Evolutionary conservation across 768 basidiomycete genomes (phyloP), one percentile per base, ranked within the genome.

Genomic region (Rhodotorula kratochvilovae): DNA sequence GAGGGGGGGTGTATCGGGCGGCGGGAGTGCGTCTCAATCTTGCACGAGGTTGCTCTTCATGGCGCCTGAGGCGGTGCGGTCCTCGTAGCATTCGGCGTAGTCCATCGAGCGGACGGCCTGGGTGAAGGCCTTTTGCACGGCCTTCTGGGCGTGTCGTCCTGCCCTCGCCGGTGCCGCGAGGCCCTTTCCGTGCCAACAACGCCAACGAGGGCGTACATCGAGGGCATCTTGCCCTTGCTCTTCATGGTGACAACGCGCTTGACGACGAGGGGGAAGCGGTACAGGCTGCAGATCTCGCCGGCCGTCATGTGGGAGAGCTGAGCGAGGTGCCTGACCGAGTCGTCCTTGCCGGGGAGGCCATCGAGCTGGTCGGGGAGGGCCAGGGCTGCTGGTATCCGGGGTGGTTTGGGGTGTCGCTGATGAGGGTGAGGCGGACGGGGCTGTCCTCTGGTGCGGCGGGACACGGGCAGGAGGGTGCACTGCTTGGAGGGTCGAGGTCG

Each of bases 1-100:
- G 31, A 16, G 60, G 13, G 43, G 5, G 60, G 53, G 45, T 81
- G 51, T 42, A 82, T 81, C 82, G 42, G 82, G 81, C 17, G 83
- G 66, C 83, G 67, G 21, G 80, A 80, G 35, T 95, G 86, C 77
- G 98, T 81, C 73, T 90, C 85, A 73, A 98, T 83, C 71, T 85
- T 85, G 15, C 91, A 92, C 23, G 90, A 84, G 27, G 82, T 98
- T 99, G 73, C 83, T 84, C 63, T 85, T 83, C 83, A 94, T 86
- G 63, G 92, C 90, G 31, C 92, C 91, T 90, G 91, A 97, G 27
- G 96, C 84, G n/a, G 96, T 98, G 61, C 96, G 86, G 73, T 87
- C 83, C 81, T 99, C 95, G 81, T 92, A 97, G n/a, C 92, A 87
- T 74, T 90, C 89, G 65, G 98, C 91, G 77, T 84, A 89, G 81